Evolutionary conservation across 169 alveolate species (phyloP).

Genomic region (Sarcocystis neurona): DNA sequence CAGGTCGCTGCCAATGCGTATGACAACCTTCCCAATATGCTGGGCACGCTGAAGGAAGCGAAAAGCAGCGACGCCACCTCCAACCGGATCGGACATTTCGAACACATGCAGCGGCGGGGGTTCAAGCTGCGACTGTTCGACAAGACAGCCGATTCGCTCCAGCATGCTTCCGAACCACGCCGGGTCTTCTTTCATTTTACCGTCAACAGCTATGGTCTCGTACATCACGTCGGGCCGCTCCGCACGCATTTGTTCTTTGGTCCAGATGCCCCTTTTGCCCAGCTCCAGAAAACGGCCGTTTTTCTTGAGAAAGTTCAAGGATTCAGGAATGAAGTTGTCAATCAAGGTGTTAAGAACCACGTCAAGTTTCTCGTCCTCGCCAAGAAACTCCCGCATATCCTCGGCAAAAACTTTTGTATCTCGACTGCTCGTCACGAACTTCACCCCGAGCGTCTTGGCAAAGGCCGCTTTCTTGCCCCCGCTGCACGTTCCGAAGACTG

Average conservation of each 20-base stretch:
- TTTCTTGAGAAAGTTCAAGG: constrained; percentile 66
- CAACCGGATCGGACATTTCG: constrained; percentile 56
- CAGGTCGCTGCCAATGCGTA: constrained; percentile 49
- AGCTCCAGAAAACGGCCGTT: constrained; percentile 79
- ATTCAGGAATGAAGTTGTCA: constrained; percentile 65
- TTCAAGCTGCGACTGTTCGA: constrained; percentile 40
- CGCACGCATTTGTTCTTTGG: constrained; percentile 57
- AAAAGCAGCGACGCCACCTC: constrained; percentile 69
- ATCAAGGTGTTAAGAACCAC: constrained; percentile 75
- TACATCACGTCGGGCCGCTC: constrained; percentile 69
- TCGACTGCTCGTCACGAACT: constrained; percentile 71
- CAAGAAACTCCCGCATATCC: constrained; percentile 66
- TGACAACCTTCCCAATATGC: constrained; percentile 69
- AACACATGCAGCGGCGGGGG: constrained; percentile 66
- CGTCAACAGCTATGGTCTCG: constrained; percentile 69
- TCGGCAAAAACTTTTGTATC: constrained; percentile 67
- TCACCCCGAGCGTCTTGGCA: constrained; percentile 66
- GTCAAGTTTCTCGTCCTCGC: constrained; percentile 63
- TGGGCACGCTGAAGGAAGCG: constrained; percentile 69
- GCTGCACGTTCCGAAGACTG: constrained; percentile 74
- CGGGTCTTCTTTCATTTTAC: constrained; percentile 71
- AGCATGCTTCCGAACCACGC: constrained; percentile 71
- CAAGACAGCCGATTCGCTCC: constrained; percentile 57
- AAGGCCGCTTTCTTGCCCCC: constrained; percentile 69
- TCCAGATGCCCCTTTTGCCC: constrained; percentile 76